A percentile compares a stretch with the other conserved stretches of the same genome.
Conservation (phyloP, 805 yeast genomes). For the Henningerozyma blattae region DNA sequence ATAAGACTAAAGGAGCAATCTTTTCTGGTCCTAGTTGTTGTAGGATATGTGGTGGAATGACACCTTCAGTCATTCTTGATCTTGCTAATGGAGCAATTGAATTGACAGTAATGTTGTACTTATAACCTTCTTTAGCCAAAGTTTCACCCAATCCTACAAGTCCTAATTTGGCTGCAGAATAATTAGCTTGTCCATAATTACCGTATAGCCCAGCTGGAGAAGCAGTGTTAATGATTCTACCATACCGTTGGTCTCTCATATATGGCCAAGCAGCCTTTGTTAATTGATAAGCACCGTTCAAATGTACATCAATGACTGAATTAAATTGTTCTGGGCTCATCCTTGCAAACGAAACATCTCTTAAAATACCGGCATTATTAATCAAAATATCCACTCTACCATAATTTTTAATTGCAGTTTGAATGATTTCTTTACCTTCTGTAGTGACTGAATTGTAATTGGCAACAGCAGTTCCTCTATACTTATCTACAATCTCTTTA, state of each 20-base stretch:
- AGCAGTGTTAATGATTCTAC: slow-evolving; percentile 85
- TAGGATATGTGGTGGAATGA: slow-evolving; percentile 76
- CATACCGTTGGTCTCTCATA: slow-evolving; percentile 72
- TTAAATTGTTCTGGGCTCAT: slow-evolving; percentile 74
- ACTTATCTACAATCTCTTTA: slow-evolving; percentile 51
- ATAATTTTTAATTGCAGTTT: slow-evolving; percentile 74
- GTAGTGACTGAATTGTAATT: slow-evolving; percentile 82
- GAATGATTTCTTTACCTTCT: slow-evolving; percentile 72
- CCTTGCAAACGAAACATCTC: slow-evolving; percentile 78
- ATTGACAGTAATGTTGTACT: slow-evolving; percentile 72
- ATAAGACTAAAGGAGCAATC: slow-evolving; percentile 84
- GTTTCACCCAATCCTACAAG: slow-evolving; percentile 89
- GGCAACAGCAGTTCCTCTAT: slow-evolving; percentile 84
- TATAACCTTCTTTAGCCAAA: slow-evolving; percentile 85
- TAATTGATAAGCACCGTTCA: slow-evolving; percentile 78
- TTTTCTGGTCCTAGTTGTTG: slow-evolving; percentile 75
- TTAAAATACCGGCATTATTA: slow-evolving; percentile 90
- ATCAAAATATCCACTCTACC: slow-evolving; percentile 83
- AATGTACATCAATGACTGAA: slow-evolving; percentile 74
- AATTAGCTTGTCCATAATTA: slow-evolving; percentile 93
- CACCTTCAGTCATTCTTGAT: slow-evolving; percentile 89
- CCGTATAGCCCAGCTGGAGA: slow-evolving; percentile 97
- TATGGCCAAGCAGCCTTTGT: slow-evolving; percentile 89
- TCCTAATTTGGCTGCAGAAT: slow-evolving; percentile 86
- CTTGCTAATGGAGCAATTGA: slow-evolving; percentile 91